Evolutionary conservation across 2,329 filamentous ascomycete genomes (phyloP).

Genomic region (Fusarium robinianum): DNA sequence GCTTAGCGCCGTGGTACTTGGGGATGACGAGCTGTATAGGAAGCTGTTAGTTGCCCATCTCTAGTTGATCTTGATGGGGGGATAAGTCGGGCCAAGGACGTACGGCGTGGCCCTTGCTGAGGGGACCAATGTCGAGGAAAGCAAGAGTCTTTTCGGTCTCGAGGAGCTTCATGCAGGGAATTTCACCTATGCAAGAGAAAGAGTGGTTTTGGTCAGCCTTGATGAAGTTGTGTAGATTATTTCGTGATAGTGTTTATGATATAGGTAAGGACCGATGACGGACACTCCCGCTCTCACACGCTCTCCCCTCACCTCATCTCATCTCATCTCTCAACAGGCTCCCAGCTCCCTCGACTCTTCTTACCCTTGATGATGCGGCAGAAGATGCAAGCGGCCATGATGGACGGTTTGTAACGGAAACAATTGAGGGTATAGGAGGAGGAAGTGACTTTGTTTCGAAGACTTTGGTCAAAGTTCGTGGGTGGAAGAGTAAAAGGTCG

Average conservation of each 20-base stretch:
- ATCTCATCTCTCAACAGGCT: background rate
- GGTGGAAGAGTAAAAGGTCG: background rate
- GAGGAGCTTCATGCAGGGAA: conserved; percentile 94
- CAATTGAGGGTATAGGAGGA: too few relatives aligned
- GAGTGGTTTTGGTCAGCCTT: conserved; percentile 27
- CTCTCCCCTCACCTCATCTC: conserved; percentile 16
- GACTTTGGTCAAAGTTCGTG: background rate
- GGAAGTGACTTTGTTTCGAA: too few relatives aligned
- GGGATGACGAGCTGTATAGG: conserved; percentile 82
- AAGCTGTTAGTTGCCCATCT: conserved; percentile 7
- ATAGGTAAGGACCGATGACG: conserved; percentile 9
- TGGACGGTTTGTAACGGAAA: background rate
- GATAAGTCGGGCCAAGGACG: too few relatives aligned
- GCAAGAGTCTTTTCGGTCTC: conserved; percentile 93
- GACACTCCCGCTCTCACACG: conserved; percentile 19
- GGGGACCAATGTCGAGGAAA: conserved; percentile 93
- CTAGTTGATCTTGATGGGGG: background rate
- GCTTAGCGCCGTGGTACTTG: conserved; percentile 90
- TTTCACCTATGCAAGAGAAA: conserved; percentile 71
- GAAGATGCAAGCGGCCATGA: conserved; percentile 74
- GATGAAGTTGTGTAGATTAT: conserved; percentile 1
- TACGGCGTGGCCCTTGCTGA: conserved; percentile 89
- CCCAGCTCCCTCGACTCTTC: conserved; percentile 9
- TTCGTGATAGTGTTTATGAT: background rate
- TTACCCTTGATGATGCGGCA: conserved; percentile 96